These are phyloP conservation scores for Phanerodontia chrysosporium DNA, from an alignment of 768 basidiomycete species.

Conservation along the genomic window DNA sequence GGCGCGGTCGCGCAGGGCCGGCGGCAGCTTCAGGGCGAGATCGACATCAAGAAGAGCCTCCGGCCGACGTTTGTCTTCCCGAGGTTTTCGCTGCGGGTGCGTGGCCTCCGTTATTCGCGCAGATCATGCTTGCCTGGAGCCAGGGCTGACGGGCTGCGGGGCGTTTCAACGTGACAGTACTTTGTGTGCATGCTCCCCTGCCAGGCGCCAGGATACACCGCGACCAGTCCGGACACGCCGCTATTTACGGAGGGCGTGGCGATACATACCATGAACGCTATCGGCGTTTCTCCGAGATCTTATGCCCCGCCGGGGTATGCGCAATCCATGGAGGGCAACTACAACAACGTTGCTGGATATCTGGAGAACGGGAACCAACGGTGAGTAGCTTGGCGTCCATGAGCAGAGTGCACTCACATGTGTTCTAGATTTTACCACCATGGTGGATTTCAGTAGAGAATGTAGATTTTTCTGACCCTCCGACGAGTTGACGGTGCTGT, in stretches of 20 bases:
- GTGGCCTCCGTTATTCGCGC: slow-evolving; percentile 21
- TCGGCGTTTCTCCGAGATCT: slow-evolving; percentile 38
- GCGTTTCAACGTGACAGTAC: slow-evolving; percentile 38
- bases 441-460: slow-evolving; percentile 15
- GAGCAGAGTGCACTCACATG: background rate
- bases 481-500: background rate
- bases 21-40: slow-evolving; percentile 45
- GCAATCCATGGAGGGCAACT: slow-evolving; percentile 39
- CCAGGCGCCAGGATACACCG: slow-evolving; percentile 38
- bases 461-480: background rate
- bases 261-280: slow-evolving; percentile 35
- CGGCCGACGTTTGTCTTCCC: slow-evolving; percentile 43
- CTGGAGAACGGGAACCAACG: slow-evolving; percentile 55
- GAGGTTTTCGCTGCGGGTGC: slow-evolving; percentile 44
- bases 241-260: slow-evolving; percentile 38
- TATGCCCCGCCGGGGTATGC: slow-evolving; percentile 52
- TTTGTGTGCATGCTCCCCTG: slow-evolving; percentile 39
- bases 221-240: slow-evolving; percentile 21
- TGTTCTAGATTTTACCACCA: slow-evolving; percentile 17
- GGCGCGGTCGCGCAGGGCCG: slow-evolving; percentile 26
- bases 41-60: slow-evolving; percentile 40
- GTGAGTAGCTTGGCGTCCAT: slow-evolving; percentile 21
- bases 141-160: slow-evolving; percentile 1
- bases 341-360: slow-evolving; percentile 47
- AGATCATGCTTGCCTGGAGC: background rate